Conservation (phyloP, 208 protist genomes). For the Endotrypanum monterogeii region DNA sequence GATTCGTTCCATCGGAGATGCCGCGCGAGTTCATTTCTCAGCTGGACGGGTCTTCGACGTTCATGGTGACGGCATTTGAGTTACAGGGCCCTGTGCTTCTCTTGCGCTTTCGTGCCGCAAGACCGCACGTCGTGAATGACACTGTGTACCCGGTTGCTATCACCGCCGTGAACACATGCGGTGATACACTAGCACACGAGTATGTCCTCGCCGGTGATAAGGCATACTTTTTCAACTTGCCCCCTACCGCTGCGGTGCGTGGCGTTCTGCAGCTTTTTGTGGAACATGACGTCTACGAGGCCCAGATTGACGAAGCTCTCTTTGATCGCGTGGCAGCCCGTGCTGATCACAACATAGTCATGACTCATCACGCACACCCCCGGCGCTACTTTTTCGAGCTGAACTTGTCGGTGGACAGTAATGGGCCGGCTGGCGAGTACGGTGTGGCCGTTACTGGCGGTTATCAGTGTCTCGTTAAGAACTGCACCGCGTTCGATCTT, state of each 20-base stretch:
- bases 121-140: conserved; percentile 29
- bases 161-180: conserved; percentile 20
- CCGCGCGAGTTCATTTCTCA: conserved; percentile 31
- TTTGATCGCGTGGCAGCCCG: conserved; percentile 27
- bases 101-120: conserved; percentile 20
- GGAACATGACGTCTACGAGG: conserved; percentile 20
- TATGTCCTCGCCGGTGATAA: conserved; percentile 10
- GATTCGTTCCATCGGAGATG: conserved; percentile 13
- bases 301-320: conserved; percentile 13
- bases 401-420: conserved; percentile 17
- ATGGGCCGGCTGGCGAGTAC: conserved; percentile 19
- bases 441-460: conserved; percentile 28
- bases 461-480: conserved; percentile 28
- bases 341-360: conserved; percentile 12
- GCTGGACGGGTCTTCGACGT: conserved; percentile 30
- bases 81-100: conserved; percentile 23
- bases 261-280: conserved; percentile 18
- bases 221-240: conserved; percentile 25
- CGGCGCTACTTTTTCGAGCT: conserved; percentile 31
- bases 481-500: conserved; percentile 28
- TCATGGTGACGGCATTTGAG: conserved; percentile 27
- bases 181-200: conserved; percentile 20
- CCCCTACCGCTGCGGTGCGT: conserved; percentile 11
- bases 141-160: conserved; percentile 26
- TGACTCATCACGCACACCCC: conserved; percentile 19